Evolutionary conservation across 2,329 filamentous ascomycete genomes (phyloP).

Genomic region (Chlorencoelia australis): DNA sequence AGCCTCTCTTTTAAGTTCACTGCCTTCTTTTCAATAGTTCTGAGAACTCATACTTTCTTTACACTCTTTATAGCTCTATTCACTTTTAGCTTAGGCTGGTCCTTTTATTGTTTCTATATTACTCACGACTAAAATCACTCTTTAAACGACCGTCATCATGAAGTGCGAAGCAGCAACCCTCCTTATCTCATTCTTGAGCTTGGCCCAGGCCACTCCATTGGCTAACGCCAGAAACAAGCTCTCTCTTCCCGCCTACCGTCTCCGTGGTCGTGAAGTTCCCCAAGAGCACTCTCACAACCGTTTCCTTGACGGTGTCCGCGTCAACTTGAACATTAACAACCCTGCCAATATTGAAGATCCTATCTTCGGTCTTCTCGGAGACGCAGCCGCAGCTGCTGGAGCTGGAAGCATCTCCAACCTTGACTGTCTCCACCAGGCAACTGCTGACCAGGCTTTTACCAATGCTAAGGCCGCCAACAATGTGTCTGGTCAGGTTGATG

Average conservation of each 20-base stretch:
- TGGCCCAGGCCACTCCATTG: conserved; percentile 23
- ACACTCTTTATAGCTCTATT: conserved; percentile 22
- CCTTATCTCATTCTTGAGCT: conserved; percentile 23
- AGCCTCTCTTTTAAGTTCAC: conserved; percentile 20
- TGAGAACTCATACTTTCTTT: conserved; percentile 25
- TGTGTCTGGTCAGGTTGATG: conserved; percentile 40
- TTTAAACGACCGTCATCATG: conserved; percentile 21
- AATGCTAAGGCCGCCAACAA: conserved; percentile 47
- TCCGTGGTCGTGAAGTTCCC: conserved; percentile 39
- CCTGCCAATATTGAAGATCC: conserved; percentile 38
- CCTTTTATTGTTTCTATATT: conserved; percentile 19
- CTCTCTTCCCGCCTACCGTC: conserved; percentile 23
- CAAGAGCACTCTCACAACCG: conserved; percentile 46
- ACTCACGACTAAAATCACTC: conserved; percentile 9
- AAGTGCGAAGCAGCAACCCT: conserved; percentile 25
- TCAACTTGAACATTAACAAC: conserved; percentile 37
- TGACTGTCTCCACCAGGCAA: conserved; percentile 49
- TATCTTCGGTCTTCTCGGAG: conserved; percentile 43
- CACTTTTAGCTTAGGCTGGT: conserved; percentile 20
- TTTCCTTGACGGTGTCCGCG: conserved; percentile 36
- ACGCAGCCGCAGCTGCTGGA: conserved; percentile 39
- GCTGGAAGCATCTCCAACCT: conserved; percentile 38
- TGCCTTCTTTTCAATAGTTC: conserved; percentile 25
- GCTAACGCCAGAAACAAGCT: conserved; percentile 18
- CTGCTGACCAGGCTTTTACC: conserved; percentile 50